Base-by-base conservation (phyloP, 2,329 filamentous ascomycete species). In the Penicillium sp. region DNA sequence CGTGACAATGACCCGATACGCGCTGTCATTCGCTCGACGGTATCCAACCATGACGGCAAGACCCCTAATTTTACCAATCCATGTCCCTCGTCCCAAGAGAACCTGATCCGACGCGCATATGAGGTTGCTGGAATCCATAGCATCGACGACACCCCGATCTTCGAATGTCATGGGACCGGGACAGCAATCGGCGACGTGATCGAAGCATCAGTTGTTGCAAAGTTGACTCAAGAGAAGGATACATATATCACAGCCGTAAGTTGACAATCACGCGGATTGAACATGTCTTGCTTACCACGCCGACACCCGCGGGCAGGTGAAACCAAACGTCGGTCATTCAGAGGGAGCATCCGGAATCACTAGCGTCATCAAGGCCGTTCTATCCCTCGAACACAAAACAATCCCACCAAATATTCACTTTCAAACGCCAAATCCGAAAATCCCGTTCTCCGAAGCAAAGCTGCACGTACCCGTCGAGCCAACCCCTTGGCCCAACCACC, bases 1-100 rank as follows among this genome's bases (percentile, higher is more conserved):
- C 69, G 69, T 8, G 79, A 82, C 24, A 75, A 75, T 13, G 55
- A 66, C 22, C 40, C 55, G 10, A 63, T 76, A 11, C 59, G 71
- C 5, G 71, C 66, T 1, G 60, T 76, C 10, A 70, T 76, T 22
- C 60, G 71, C n/a, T 57, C 59, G 4, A 70, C 67, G 1, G 57
- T 59, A 1, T 54, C 57, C 1, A 73, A 72, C 40, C 55, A 48
- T 7, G 70, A 72, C 44, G 72, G 72, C 3, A 63, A 54, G 31
- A 63, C 65, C 0, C 53, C 55, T 1, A 59, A 48, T n/a, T 61
- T 67, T 5, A 56, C 61, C 4, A 55, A 54, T 1, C 60, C 59
- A 5, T 54, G 55, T 27, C 43, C 57, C 4, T 46, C 48, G 41
- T 56, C 57, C 3, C 60, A 62, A 34, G 45, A 53, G 7, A 53